phyloP scores from a whole-genome alignment of 192 early-diverging fungal species.

The Coemansia sp. region DNA sequence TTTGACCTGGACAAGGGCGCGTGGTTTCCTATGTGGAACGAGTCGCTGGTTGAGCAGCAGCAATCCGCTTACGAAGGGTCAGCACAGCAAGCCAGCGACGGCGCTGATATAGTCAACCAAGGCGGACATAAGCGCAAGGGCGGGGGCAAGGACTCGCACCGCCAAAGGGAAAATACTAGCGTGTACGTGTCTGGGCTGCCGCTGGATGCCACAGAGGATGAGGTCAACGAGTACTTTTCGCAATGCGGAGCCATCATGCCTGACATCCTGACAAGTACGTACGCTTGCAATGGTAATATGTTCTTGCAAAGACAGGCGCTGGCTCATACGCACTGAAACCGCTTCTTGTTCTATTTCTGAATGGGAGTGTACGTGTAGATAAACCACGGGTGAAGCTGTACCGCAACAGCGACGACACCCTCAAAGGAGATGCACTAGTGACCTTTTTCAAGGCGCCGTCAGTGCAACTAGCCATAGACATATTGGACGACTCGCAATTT shows the following conservation, averaged over 20 bases:
- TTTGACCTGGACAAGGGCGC: slow-evolving; percentile 75
- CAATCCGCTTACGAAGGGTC: slow-evolving; percentile 41
- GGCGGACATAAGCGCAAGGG: slow-evolving; percentile 54
- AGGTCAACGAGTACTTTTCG: slow-evolving; percentile 60
- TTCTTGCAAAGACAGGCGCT: neutral
- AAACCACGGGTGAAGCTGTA: slow-evolving; percentile 92
- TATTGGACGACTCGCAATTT: slow-evolving; percentile 86
- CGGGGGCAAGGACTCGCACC: slow-evolving; percentile 35
- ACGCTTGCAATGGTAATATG: neutral
- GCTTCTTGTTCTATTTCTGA: neutral
- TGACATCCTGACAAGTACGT: slow-evolving; percentile 41
- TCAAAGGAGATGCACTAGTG: slow-evolving; percentile 92
- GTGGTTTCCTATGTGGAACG: slow-evolving; percentile 84
- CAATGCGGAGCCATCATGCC: slow-evolving; percentile 51
- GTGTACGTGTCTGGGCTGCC: slow-evolving; percentile 89
- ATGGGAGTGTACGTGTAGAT: slow-evolving; percentile 48
- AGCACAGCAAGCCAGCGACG: slow-evolving; percentile 1
- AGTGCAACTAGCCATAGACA: slow-evolving; percentile 76
- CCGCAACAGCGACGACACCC: slow-evolving; percentile 58
- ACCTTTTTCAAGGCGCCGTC: slow-evolving; percentile 90
- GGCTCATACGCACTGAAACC: too few relatives aligned
- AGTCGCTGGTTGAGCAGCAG: slow-evolving; percentile 40
- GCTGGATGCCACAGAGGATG: slow-evolving; percentile 71
- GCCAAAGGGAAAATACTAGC: slow-evolving; percentile 66
- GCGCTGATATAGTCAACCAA: neutral